A percentile compares a stretch with the other conserved stretches of the same genome.
Conservation (phyloP, 768 basidiomycete genomes). For the Mycena vulgaris region DNA sequence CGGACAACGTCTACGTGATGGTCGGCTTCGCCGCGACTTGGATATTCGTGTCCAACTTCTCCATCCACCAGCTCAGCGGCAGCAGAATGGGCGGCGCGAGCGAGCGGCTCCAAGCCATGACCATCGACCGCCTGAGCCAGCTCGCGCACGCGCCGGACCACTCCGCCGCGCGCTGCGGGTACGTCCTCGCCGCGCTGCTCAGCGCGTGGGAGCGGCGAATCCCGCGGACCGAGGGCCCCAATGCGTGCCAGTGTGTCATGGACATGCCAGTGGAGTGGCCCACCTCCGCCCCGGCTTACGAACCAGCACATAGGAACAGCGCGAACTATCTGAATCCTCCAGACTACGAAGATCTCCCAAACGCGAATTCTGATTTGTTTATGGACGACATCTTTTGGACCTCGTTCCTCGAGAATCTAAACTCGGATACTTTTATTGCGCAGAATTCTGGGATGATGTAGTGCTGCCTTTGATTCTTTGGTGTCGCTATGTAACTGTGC, state of each 20-base stretch:
- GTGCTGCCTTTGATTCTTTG: too few species aligned
- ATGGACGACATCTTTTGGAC: slow-evolving; percentile 61
- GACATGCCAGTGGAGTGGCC: slow-evolving; percentile 12
- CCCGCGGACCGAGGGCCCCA: background rate
- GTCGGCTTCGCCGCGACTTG: slow-evolving; percentile 61
- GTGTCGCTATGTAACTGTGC: too few species aligned
- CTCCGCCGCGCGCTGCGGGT: slow-evolving; percentile 57
- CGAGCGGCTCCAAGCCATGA: slow-evolving; percentile 53
- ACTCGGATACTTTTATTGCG: slow-evolving; percentile 30
- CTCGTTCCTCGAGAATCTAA: slow-evolving; percentile 55
- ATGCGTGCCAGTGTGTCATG: background rate
- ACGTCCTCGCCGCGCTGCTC: slow-evolving; percentile 54
- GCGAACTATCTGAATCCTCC: background rate
- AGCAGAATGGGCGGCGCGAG: slow-evolving; percentile 55
- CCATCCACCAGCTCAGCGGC: slow-evolving; percentile 51
- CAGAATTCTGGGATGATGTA: slow-evolving; percentile 5
- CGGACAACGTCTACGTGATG: slow-evolving; percentile 59
- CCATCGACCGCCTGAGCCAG: slow-evolving; percentile 51
- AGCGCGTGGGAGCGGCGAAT: slow-evolving; percentile 38
- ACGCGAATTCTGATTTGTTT: slow-evolving; percentile 44
- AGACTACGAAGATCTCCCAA: background rate
- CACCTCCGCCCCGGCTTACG: background rate
- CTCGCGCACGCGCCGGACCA: slow-evolving; percentile 58
- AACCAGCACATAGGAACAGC: slow-evolving; percentile 41
- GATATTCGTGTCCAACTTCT: slow-evolving; percentile 61